Conservation (phyloP, 2,329 filamentous ascomycete species). For the Fusarium kyushuense region DNA sequence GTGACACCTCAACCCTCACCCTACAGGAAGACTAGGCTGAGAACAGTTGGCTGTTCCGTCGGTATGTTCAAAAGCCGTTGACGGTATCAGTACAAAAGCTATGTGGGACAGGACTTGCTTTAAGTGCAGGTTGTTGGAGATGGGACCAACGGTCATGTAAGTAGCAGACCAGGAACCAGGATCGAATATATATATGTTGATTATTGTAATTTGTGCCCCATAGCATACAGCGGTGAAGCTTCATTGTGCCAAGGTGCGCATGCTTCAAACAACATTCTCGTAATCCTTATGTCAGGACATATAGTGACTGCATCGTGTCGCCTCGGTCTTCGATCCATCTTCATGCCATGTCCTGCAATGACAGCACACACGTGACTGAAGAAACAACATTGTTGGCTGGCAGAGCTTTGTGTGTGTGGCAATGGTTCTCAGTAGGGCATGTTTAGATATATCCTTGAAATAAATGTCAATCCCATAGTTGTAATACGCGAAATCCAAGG, state of each 20-base stretch:
- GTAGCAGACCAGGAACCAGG: not conserved
- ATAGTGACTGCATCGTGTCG: constrained; percentile 15
- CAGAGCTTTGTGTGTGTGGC: not conserved
- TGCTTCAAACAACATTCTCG: constrained; percentile 4
- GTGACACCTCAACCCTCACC: constrained; percentile 13
- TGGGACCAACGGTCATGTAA: not conserved
- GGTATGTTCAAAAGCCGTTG: not conserved
- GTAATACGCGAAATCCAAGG: not conserved
- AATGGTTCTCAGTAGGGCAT: not conserved
- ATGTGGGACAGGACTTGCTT: constrained; percentile 17
- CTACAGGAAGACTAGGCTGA: constrained; percentile 19
- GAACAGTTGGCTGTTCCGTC: constrained; percentile 13
- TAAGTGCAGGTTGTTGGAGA: constrained; percentile 2
- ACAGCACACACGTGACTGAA: constrained; percentile 2
- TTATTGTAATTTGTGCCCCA: constrained; percentile 16
- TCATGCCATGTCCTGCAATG: constrained; percentile 8
- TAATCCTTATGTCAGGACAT: constrained; percentile 26
- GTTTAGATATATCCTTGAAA: not conserved
- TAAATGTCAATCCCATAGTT: not conserved
- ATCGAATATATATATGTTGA: constrained; percentile 25
- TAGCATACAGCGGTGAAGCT: constrained; percentile 19
- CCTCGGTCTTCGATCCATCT: constrained; percentile 14
- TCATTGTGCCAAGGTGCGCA: constrained; percentile 7
- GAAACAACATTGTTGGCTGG: not conserved
- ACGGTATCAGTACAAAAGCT: not conserved